Evolutionary conservation across 2,329 filamentous ascomycete genomes (phyloP), one percentile per base, ranked within the genome.

Genomic region (Ophidiomyces ophidiicola): DNA sequence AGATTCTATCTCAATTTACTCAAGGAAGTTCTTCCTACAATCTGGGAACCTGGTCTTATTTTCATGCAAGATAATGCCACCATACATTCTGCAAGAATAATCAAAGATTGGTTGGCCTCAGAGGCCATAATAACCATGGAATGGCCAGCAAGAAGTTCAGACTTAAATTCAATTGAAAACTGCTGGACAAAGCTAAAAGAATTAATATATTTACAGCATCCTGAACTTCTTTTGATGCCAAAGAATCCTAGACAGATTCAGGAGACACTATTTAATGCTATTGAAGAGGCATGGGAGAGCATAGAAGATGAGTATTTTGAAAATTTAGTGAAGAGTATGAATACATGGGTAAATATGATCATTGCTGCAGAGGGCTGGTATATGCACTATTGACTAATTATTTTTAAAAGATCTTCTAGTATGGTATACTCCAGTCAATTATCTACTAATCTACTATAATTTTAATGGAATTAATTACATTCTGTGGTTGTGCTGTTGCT

Each of bases 101-200:
- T n/a, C n/a, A n/a, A n/a, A n/a, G n/a, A n/a, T n/a, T n/a, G n/a
- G n/a, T n/a, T n/a, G n/a, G n/a, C n/a, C n/a, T n/a, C n/a, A n/a
- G n/a, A n/a, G n/a, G n/a, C n/a, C 12, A 32, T 32, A 32, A 32
- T 17, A 32, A 32, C 12, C 4, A n/a, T 46, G 15, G 18, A 43
- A n/a, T 50, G 42, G 42, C 46, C 44, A 1, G 12, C 29, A n/a
- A 49, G 51, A 36, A 53, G 47, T 5, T 48, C 50, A 35, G 48
- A 53, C 36, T 40, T 53, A 3, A 51, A 47, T 34, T 28, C 44
- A 23, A 51, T 50, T 41, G 48, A 53, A 30, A 46, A 44, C 39
- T 34, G 32, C 15, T 53, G 40, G 50, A 38, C 44, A 8, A 48
- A 32, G 36, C 32, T 53, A 12, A 52, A 53, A 26, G 12, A 23